These are phyloP conservation scores for Botrytis sinoallii DNA, from an alignment of 2,329 filamentous ascomycete species.

Conservation along the genomic window DNA sequence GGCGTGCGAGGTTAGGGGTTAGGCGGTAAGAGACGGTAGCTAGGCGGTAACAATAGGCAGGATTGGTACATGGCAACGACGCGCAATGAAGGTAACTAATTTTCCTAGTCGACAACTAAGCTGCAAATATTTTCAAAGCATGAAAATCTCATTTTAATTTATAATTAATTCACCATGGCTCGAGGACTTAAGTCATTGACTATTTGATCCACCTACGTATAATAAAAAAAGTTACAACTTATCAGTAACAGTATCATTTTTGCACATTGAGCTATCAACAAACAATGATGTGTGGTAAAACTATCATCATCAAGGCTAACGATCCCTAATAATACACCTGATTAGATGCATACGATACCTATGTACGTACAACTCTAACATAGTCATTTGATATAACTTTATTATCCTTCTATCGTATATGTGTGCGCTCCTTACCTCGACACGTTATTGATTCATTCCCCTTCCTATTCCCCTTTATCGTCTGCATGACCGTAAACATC, in stretches of 20 bases:
- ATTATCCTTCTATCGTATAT: background rate
- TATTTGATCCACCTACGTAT: background rate
- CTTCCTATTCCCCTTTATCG: background rate
- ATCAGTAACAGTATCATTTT: background rate
- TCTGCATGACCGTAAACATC: background rate
- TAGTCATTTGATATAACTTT: background rate
- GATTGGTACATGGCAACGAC: background rate
- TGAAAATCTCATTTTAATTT: constrained; percentile 12
- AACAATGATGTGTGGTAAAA: background rate
- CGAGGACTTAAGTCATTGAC: background rate
- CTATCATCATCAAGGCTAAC: background rate
- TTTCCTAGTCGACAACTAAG: background rate
- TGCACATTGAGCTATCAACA: background rate
- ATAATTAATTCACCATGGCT: background rate
- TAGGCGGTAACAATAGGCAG: background rate
- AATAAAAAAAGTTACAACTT: background rate
- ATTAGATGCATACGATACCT: background rate
- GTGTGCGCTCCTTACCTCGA: background rate
- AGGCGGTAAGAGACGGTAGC: background rate
- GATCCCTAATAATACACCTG: background rate
- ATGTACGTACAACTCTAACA: background rate
- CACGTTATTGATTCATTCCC: background rate
- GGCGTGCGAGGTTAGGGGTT: background rate
- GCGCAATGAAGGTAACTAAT: background rate
- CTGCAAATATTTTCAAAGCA: background rate